A percentile compares a stretch with the other conserved stretches of the same genome.
Conservation (phyloP, 192 early-diverging fungal genomes). For the Tieghemiomyces parasiticus region DNA sequence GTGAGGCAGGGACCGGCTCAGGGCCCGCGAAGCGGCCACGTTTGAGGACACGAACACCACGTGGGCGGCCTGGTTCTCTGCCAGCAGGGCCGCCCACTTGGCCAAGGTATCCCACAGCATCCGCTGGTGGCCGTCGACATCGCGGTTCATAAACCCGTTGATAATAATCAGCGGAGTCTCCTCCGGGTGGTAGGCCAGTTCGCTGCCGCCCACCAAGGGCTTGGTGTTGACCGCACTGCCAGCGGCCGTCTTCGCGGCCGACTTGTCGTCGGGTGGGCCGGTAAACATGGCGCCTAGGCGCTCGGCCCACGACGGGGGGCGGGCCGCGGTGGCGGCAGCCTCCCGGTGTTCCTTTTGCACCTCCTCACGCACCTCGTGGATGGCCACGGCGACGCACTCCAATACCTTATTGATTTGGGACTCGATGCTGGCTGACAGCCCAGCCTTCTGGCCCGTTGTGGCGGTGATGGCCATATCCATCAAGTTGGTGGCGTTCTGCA, state of each 20-base stretch:
- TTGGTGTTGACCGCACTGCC: background rate
- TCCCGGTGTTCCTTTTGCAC: constrained; percentile 18
- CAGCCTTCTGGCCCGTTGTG: constrained; percentile 78
- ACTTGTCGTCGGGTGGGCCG: background rate
- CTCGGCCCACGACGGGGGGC: background rate
- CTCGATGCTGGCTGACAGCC: constrained; percentile 66
- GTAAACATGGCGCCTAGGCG: background rate
- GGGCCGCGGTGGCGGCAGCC: constrained; percentile 1
- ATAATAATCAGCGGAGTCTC: constrained; percentile 81
- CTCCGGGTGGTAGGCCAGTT: constrained; percentile 21
- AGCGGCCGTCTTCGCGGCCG: too few relatives aligned
- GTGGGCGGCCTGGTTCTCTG: constrained; percentile 77
- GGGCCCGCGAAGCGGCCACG: constrained; percentile 40
- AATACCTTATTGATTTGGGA: constrained; percentile 74
- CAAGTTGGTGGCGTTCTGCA: constrained; percentile 49
- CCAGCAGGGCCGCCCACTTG: constrained; percentile 69
- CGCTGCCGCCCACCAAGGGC: too few relatives aligned
- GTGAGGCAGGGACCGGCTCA: constrained; percentile 24
- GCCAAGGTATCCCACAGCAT: constrained; percentile 52
- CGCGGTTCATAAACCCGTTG: constrained; percentile 67
- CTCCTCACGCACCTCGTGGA: constrained; percentile 40
- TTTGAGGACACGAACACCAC: constrained; percentile 78
- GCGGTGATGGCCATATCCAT: constrained; percentile 76
- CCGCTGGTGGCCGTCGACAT: constrained; percentile 38
- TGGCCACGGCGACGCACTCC: constrained; percentile 58